phyloP scores from a whole-genome alignment of 768 basidiomycete species.

The Hypholoma fasciculare region DNA sequence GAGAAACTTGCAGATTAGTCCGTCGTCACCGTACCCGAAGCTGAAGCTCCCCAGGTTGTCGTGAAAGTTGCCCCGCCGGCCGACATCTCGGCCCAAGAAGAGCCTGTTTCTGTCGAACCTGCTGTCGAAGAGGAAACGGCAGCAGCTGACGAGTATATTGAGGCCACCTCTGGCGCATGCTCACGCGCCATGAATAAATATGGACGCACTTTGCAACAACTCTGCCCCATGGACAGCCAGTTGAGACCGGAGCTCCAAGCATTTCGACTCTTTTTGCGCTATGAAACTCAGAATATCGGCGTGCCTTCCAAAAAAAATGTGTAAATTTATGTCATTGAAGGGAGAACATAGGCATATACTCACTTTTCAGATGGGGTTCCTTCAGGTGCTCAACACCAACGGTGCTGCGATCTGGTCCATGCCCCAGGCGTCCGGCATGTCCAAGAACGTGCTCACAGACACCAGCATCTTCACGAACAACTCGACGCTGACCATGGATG shows the following conservation, averaged over 20 bases:
- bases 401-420: conserved; percentile 58
- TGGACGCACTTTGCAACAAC: conserved; percentile 54
- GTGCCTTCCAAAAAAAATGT: conserved; percentile 53
- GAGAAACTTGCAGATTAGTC: background rate
- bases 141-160: background rate
- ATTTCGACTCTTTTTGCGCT: conserved; percentile 84
- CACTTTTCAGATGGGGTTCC: conserved; percentile 74
- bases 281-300: conserved; percentile 81
- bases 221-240: conserved; percentile 73
- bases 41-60: background rate
- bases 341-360: conserved; percentile 24
- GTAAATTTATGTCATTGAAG: background rate
- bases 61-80: too few relatives aligned
- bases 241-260: conserved; percentile 77
- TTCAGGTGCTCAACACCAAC: conserved; percentile 29
- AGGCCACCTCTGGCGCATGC: background rate
- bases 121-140: background rate
- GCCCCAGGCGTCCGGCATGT: conserved; percentile 54
- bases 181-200: background rate
- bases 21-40: conserved; percentile 5
- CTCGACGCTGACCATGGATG: conserved; percentile 48
- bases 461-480: conserved; percentile 53
- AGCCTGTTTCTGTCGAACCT: background rate
- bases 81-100: background rate
- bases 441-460: conserved; percentile 46